Evolutionary conservation across 768 basidiomycete species (phyloP).

Genomic region (Sporobolomyces pararoseus): DNA sequence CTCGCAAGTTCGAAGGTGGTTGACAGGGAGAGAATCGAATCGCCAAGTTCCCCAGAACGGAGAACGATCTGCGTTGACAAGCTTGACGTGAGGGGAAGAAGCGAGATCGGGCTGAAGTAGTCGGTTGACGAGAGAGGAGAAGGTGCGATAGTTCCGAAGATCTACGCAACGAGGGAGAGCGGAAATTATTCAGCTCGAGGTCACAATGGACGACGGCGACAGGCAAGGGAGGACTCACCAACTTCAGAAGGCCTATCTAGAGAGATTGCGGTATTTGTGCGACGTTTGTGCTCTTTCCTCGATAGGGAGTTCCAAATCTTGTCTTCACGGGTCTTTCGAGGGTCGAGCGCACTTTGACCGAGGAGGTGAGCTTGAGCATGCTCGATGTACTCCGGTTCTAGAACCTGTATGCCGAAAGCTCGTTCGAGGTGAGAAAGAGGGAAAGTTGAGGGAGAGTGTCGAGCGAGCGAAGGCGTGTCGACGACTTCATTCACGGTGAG

Average conservation of each 20-base stretch:
- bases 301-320: constrained; percentile 1
- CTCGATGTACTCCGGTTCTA: constrained; percentile 27
- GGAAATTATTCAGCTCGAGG: neutral
- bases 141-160: constrained; percentile 14
- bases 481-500: constrained; percentile 13
- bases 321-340: neutral
- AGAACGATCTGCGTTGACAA: constrained; percentile 15
- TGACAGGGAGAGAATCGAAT: neutral
- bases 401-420: constrained; percentile 1
- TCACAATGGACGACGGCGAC: too few relatives aligned
- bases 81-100: neutral
- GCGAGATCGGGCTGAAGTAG: constrained; percentile 16
- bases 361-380: constrained; percentile 11
- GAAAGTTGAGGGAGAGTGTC: constrained; percentile 16
- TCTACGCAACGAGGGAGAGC: constrained; percentile 4
- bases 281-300: neutral
- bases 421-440: constrained; percentile 25
- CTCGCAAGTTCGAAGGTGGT: neutral
- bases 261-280: constrained; percentile 6
- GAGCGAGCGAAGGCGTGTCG: neutral
- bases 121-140: constrained; percentile 13
- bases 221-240: constrained; percentile 6
- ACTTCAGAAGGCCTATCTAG: constrained; percentile 10
- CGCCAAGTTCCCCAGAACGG: constrained; percentile 3
- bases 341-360: constrained; percentile 6